Conservation (phyloP, 305 asterid species). For the Ilex paraguariensis region DNA sequence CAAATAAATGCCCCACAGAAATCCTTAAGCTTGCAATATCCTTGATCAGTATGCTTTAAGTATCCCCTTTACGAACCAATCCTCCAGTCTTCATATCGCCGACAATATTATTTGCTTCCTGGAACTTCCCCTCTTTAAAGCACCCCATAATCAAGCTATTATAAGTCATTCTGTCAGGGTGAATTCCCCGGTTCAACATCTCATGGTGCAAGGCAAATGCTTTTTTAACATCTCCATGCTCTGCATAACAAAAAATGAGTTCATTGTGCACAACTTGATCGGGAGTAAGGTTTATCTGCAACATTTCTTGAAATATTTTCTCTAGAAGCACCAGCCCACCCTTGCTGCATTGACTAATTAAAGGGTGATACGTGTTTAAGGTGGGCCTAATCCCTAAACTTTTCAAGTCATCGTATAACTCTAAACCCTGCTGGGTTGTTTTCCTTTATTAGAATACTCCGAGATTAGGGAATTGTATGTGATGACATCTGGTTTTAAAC, state of each 20-base stretch:
- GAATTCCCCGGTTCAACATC: conserved; percentile 48
- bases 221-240: conserved; percentile 36
- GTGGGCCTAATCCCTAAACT: conserved; percentile 53
- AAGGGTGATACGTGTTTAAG: conserved; percentile 55
- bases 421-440: conserved; percentile 44
- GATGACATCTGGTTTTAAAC: conserved; percentile 54
- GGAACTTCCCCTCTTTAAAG: conserved; percentile 38
- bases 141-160: conserved; percentile 56
- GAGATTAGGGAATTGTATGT: conserved; percentile 68
- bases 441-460: conserved; percentile 44
- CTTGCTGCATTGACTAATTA: conserved; percentile 37
- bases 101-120: conserved; percentile 43
- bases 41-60: conserved; percentile 44
- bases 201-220: conserved; percentile 35
- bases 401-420: conserved; percentile 60
- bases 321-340: conserved; percentile 40
- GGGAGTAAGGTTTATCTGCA: conserved; percentile 32
- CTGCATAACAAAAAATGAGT: conserved; percentile 48
- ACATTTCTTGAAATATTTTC: conserved; percentile 53
- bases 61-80: conserved; percentile 42
- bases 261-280: conserved; percentile 58
- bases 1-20: conserved; percentile 48
- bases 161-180: conserved; percentile 56
- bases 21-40: conserved; percentile 56
- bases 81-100: conserved; percentile 45